Evolutionary conservation across 2,329 filamentous ascomycete genomes (phyloP), one percentile per base, ranked within the genome.

Genomic region (Fusarium nygamai): DNA sequence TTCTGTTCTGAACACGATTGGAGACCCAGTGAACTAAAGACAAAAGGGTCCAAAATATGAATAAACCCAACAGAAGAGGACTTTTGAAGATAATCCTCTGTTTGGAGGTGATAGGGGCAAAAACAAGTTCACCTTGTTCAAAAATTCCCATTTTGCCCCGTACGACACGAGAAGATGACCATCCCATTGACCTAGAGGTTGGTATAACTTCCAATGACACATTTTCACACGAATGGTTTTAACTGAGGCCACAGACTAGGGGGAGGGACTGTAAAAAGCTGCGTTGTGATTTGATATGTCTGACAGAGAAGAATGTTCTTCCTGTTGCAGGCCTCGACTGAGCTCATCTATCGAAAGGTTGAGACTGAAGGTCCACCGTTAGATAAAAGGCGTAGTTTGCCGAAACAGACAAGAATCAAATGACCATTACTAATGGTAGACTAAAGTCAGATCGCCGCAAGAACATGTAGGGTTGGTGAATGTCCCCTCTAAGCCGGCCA

Each of bases 1-100:
- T 13, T 17, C 4, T 16, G 13, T 8, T 34, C 22, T n/a, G 12
- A 20, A 34, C n/a, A 34, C 16, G 4, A 24, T 27, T 4, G 0
- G 17, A 20, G 8, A 7, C 8, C 1, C 1, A 19, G 16, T 19
- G 3, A n/a, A 3, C 8, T 9, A 11, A 0, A 11, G 29, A 50
- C n/a, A n/a, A 16, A 33, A 13, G 33, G 3, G 7, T 1, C 4
- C 16, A 33, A 19, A 7, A 17, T 16, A 33, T n/a, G 8, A 6
- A 19, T 5, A n/a, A 50, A 11, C 13, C 1, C 8, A 51, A 2
- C 17, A 24, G 6, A 34, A 34, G 8, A 34, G 19, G 6, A 39
- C 7, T 7, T 1, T 11, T 20, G 36, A 12, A 20, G 19, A 20
- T n/a, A 19, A 20, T 6, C 5, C 17, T 10, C 17, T 38, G 36